Evolutionary conservation across 495 filamentous ascomycete genomes (phyloP).

Genomic region (Penicillium flavigenum): DNA sequence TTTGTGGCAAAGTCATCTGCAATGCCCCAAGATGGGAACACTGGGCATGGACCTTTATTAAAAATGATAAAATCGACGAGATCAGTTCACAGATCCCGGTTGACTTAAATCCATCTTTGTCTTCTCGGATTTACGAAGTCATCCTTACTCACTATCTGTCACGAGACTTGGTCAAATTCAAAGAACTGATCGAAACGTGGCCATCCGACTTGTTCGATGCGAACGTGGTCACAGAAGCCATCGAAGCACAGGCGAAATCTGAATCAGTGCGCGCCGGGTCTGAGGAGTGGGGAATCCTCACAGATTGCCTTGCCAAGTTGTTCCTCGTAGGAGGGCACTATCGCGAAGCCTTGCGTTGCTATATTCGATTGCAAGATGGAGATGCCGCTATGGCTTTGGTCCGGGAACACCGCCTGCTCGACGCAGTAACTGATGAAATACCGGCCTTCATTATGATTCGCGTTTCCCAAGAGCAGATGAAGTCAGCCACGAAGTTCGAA

Average conservation of each 20-base stretch:
- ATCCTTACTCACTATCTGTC: conserved; percentile 83
- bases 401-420: conserved; percentile 76
- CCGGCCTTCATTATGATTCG: conserved; percentile 83
- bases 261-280: conserved; percentile 67
- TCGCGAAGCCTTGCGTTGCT: conserved; percentile 80
- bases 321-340: conserved; percentile 76
- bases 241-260: conserved; percentile 71
- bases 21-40: conserved; percentile 87
- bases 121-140: conserved; percentile 79
- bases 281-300: conserved; percentile 81
- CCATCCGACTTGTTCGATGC: conserved; percentile 80
- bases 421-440: conserved; percentile 84
- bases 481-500: conserved; percentile 63
- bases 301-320: conserved; percentile 78
- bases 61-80: conserved; percentile 80
- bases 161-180: conserved; percentile 64
- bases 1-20: conserved; percentile 76
- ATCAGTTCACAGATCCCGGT: conserved; percentile 82
- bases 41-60: conserved; percentile 88
- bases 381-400: conserved; percentile 85
- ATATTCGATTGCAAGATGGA: conserved; percentile 87
- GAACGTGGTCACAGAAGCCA: conserved; percentile 61
- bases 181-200: conserved; percentile 81
- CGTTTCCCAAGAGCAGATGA: conserved; percentile 70
- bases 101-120: conserved; percentile 72